Evolutionary conservation across 441 rosid species (phyloP).

Genomic region (Populus trichocarpa): DNA sequence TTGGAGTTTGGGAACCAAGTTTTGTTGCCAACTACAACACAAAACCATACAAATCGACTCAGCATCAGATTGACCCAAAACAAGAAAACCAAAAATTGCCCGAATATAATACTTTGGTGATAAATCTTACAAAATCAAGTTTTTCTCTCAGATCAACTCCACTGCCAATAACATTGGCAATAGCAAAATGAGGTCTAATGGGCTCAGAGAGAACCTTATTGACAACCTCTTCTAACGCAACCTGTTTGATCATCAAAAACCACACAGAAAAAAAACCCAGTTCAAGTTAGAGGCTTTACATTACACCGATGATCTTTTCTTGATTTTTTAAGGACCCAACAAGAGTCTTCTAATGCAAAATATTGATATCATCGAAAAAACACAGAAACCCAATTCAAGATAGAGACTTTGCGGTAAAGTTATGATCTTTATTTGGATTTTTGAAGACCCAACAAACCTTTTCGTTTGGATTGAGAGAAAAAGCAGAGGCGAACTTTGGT

Average conservation of each 20-base stretch:
- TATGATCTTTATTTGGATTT: not conserved
- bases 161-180: too few species aligned
- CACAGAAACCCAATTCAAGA: not conserved
- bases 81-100: constrained; percentile 9
- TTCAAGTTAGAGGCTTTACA: not conserved
- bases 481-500: constrained; percentile 34
- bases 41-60: constrained; percentile 35
- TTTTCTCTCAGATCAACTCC: constrained; percentile 63
- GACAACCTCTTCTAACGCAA: constrained; percentile 52
- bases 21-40: constrained; percentile 42
- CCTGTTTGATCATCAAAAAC: constrained; percentile 24
- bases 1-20: constrained; percentile 57
- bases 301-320: not conserved
- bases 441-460: not conserved
- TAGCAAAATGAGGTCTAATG: too few species aligned
- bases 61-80: constrained; percentile 23
- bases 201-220: too few species aligned
- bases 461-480: constrained; percentile 9
- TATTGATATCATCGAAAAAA: not conserved
- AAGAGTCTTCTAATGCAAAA: not conserved
- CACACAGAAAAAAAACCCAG: constrained; percentile 10
- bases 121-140: constrained; percentile 28
- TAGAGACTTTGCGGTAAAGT: not conserved
- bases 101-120: constrained; percentile 32
- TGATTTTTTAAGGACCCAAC: not conserved